A percentile compares a stretch with the other conserved stretches of the same genome.
phyloP scores from a whole-genome alignment of 2,329 filamentous ascomycete species.

The Botrytis fragariae region DNA sequence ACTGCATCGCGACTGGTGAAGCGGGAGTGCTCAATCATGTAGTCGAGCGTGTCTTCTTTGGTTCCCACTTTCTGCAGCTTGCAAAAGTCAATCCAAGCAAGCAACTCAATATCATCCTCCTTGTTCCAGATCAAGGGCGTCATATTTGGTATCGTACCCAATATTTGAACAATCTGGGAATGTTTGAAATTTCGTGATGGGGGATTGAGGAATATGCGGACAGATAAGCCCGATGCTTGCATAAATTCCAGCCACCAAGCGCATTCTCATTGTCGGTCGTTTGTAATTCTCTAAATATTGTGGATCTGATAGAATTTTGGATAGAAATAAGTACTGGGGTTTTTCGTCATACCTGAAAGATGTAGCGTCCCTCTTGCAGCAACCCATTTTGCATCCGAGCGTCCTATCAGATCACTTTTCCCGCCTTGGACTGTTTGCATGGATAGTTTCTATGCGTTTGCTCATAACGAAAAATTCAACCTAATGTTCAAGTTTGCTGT shows the following conservation, averaged over 20 bases:
- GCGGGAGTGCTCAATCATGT: neutral
- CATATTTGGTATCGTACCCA: neutral
- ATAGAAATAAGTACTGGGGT: neutral
- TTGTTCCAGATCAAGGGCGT: neutral
- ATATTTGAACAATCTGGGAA: neutral
- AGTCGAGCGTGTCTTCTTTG: neutral
- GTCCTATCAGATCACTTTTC: neutral
- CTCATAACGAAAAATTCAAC: neutral
- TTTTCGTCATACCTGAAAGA: neutral
- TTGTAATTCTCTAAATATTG: neutral
- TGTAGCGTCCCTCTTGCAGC: neutral
- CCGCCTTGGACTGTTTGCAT: neutral
- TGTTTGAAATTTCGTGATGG: neutral
- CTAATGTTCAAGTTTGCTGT: too few relatives aligned
- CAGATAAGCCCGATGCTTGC: neutral
- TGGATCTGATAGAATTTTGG: constrained; percentile 4
- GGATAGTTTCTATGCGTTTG: neutral
- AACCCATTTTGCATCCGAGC: neutral
- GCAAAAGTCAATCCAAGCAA: constrained; percentile 23
- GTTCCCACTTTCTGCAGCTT: neutral
- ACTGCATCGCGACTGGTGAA: neutral
- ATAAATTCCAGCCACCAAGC: neutral
- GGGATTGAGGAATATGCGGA: neutral
- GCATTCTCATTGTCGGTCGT: neutral
- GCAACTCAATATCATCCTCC: constrained; percentile 5